phyloP scores from a whole-genome alignment of 179 eudicot genomes.

The Beta macrorhiza region DNA sequence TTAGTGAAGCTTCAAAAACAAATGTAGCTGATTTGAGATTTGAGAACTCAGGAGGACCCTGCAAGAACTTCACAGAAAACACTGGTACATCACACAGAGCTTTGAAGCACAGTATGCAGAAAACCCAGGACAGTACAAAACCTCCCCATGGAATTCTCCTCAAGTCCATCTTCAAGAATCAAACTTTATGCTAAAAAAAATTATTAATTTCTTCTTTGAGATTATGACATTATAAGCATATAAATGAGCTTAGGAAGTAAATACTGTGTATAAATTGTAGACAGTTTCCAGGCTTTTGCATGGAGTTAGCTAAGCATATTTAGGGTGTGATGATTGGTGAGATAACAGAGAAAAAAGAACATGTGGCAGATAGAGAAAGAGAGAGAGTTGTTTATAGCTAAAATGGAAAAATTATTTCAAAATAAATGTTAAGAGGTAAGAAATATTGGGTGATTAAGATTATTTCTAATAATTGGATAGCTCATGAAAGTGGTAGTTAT shows the following conservation, averaged over 20 bases:
- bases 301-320: conserved; percentile 26
- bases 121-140: conserved; percentile 45
- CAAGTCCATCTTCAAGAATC: conserved; percentile 43
- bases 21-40: conserved; percentile 55
- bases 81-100: conserved; percentile 46
- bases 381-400: no score
- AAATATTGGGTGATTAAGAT: conserved; percentile 19
- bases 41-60: conserved; percentile 56
- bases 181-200: conserved; percentile 23
- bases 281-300: conserved; percentile 23
- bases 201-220: not conserved
- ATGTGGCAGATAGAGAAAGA: conserved; percentile 22
- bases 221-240: conserved; percentile 3
- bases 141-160: conserved; percentile 35
- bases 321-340: conserved; percentile 30
- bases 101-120: conserved; percentile 39
- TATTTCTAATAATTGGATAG: conserved; percentile 12
- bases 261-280: conserved; percentile 19
- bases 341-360: conserved; percentile 28
- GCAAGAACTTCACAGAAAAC: conserved; percentile 53
- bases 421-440: conserved; percentile 9
- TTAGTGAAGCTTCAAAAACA: conserved; percentile 50
- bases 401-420: not conserved
- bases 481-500: conserved; percentile 1
- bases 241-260: conserved; percentile 21